A percentile compares a stretch with the other conserved stretches of the same genome.
These are phyloP conservation scores for Rhododendron simsii DNA, from an alignment of 148 eudicot genomes.

Conservation along the genomic window DNA sequence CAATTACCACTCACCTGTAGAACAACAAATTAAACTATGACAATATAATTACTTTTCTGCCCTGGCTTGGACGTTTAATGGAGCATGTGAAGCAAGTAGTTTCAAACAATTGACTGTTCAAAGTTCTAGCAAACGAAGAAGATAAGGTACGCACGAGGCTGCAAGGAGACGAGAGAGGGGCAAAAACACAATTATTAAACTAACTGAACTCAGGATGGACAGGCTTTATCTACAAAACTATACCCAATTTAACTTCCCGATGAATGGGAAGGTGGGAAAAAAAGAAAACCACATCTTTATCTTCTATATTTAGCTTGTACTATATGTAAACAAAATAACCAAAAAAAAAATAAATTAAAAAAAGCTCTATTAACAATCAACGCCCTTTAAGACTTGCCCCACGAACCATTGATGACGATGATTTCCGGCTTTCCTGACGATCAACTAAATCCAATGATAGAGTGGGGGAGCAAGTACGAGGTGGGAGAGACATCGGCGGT, in stretches of 20 bases:
- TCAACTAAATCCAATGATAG: slow-evolving; percentile 47
- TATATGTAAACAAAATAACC: slow-evolving; percentile 4
- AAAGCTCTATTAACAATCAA: slow-evolving; percentile 46
- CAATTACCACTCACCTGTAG: not conserved
- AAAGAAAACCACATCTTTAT: slow-evolving; percentile 13
- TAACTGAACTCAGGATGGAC: not conserved
- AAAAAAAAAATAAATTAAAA: not conserved
- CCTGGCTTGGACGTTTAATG: too few species aligned
- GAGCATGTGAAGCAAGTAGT: not conserved
- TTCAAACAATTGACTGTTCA: not conserved
- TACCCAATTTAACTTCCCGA: not conserved
- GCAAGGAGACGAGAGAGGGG: not conserved
- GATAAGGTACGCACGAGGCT: not conserved
- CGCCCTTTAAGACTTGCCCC: slow-evolving; percentile 81
- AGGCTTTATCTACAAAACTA: slow-evolving; percentile 11
- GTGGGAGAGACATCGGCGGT: slow-evolving; percentile 40
- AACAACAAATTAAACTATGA: too few species aligned
- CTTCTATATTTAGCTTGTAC: slow-evolving; percentile 15
- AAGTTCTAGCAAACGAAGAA: not conserved
- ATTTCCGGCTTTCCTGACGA: slow-evolving; percentile 46
- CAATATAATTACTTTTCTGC: too few species aligned
- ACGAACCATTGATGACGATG: slow-evolving; percentile 37
- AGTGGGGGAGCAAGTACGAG: slow-evolving; percentile 52
- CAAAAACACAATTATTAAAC: not conserved
- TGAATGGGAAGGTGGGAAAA: not conserved